Evolutionary conservation across 2,329 filamentous ascomycete species (phyloP), one percentile per base, ranked within the genome.

Genomic region (Boeremia lycopersici): DNA sequence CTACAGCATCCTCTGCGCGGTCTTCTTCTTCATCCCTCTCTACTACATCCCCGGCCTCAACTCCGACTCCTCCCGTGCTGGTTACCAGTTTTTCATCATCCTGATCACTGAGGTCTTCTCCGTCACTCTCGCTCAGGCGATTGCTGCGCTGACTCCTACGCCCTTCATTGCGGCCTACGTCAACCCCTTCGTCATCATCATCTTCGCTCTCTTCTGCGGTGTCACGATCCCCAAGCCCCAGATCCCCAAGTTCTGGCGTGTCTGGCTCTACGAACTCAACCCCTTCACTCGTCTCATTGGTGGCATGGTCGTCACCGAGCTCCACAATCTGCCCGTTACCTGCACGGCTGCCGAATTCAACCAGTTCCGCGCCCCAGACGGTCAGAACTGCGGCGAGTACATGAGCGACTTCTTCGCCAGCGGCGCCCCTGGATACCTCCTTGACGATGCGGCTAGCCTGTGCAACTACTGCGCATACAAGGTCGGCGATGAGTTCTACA

Each of bases 71-170:
- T 82, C 80, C 2, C 84, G 90, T 4, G 90, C 91, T 0, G 92
- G 91, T 0, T 95, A 93, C 75, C 90, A 93, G 71, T 96, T 96
- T 82, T 80, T 96, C 70, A 91, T 96, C 77, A 77, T 96, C 4
- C 81, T 96, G 48, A 82, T 93, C 65, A 93, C 90, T 0, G 91
- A 96, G 72, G 73, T 96, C 43, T 96, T 96, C 77, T 86, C 89
- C 8, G 88, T 96, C 34, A 91, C 90, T 0, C 79, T 96, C 2
- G 91, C 84, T 3, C 92, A 77, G 70, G 85, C 84, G 52, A 82
- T 96, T 4, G 87, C 90, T 0, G 87, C 92, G 0, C 76, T 93
- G 51, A 95, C 91, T 0, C 90, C 92, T 0, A 87, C 84, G 23
- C 86, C 89, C 2, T 91, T 91, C 75, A 90, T 96, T 64, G 87